Evolutionary conservation across 169 alveolate species (phyloP), one percentile per base, ranked within the genome.

Genomic region (Eimeria tenella): DNA sequence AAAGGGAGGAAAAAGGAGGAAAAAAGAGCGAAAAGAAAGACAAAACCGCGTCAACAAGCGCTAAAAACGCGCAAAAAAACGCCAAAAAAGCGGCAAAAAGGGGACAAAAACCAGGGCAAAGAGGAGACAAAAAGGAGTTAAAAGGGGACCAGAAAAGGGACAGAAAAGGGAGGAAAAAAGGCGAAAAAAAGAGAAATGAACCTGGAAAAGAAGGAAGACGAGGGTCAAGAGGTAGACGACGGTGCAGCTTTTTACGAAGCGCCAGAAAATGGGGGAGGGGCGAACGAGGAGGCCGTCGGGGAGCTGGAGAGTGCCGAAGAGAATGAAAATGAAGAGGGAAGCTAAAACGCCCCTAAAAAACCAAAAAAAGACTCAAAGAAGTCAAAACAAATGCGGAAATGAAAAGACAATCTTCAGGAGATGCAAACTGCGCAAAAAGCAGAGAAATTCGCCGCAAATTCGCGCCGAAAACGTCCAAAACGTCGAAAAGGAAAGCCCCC

Each of bases 191-290:
- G 68, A 2, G 52, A 6, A 17, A 6, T 8, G 42, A 4, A 91
- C 96, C 62, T 95, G 97, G 84, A 95, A 95, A 11, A 95, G 84
- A 42, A 95, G 93, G 87, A 95, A 95, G 60, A 90, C 93, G 62
- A 95, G 65, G 11, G 90, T 79, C 60, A 90, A 42, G n/a, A 95
- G 68, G 70, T 95, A 95, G 56, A 93, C 84, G 25, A 95, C 71
- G 42, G 75, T 81, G 70, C 93, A 62, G 42, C 97, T 96, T 86
- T 89, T 63, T 23, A 94, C 65, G 21, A 90, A 49, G 70, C 94
- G 77, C 97, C 97, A 95, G 93, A 95, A 77, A 50, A 73, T 82
- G n/a, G 88, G 93, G 19, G 74, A 53, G 21, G 97, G 97, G 74
- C 97, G 93, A 19, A 84, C 81, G 25, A 94, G 65, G 31, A 89